Percentiles rank a stretch among this genome's conserved stretches.
Evolutionary conservation across 768 basidiomycete species (phyloP).

Genomic region (Cyclocybe aegerita): DNA sequence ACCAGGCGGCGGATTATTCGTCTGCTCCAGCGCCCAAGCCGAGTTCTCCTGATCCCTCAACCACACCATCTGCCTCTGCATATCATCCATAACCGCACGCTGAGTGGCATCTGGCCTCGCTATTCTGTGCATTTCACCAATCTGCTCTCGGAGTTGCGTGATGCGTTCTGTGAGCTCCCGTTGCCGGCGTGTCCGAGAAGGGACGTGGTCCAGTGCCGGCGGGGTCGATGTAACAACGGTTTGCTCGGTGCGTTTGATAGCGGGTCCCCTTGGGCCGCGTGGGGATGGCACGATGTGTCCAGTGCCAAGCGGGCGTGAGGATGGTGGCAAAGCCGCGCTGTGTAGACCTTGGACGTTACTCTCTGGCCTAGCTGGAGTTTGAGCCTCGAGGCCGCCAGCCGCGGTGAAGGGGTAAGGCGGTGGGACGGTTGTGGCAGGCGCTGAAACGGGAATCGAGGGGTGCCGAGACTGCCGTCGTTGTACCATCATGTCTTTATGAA

Average conservation of each 20-base stretch:
- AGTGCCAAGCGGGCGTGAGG: conserved; percentile 1
- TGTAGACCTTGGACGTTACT: too few species aligned
- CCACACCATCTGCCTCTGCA: conserved; percentile 23
- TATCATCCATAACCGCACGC: conserved; percentile 17
- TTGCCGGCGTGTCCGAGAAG: conserved; percentile 14
- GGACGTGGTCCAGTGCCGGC: not conserved
- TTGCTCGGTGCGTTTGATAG: conserved; percentile 5
- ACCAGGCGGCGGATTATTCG: conserved; percentile 19
- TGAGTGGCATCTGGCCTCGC: conserved; percentile 6
- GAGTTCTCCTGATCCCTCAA: conserved; percentile 17
- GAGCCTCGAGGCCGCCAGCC: too few species aligned
- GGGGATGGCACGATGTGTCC: conserved; percentile 14
- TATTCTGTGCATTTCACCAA: conserved; percentile 8
- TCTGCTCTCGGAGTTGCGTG: conserved; percentile 16
- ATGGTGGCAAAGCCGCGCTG: too few species aligned
- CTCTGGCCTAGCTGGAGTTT: too few species aligned
- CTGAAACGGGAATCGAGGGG: not conserved
- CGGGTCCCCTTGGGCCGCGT: conserved; percentile 8
- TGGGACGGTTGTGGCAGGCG: too few species aligned
- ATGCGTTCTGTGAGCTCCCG: conserved; percentile 11
- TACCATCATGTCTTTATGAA: conserved; percentile 21
- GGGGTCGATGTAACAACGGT: not conserved
- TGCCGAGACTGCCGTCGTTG: conserved; percentile 5
- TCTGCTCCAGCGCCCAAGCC: conserved; percentile 19
- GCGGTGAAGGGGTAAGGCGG: too few species aligned